These are phyloP conservation scores for Isoetes taiwanensis DNA, from an alignment of 75 land plant genomes.

Conservation along the genomic window DNA sequence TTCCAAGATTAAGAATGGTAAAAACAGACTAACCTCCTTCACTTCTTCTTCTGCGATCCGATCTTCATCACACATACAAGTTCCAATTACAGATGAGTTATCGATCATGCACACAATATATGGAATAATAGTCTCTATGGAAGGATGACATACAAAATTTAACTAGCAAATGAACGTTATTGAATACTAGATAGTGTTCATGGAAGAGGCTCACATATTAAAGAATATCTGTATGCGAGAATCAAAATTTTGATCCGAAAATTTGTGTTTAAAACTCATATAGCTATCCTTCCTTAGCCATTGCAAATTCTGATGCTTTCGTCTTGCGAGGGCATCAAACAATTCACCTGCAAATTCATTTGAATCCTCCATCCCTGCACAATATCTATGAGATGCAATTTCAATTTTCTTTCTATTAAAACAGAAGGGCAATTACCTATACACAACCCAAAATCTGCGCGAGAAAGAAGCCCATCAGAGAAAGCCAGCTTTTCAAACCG, in stretches of 20 bases:
- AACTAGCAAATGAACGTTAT: too few relatives aligned
- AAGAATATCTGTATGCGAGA: slow-evolving; percentile 64
- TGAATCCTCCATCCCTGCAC: slow-evolving; percentile 37
- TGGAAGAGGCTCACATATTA: slow-evolving; percentile 42
- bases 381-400: too few relatives aligned
- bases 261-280: slow-evolving; percentile 52
- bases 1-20: too few relatives aligned
- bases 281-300: slow-evolving; percentile 34
- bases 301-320: slow-evolving; percentile 15
- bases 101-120: background rate
- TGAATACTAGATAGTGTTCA: too few relatives aligned
- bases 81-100: background rate
- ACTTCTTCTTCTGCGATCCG: slow-evolving; percentile 77
- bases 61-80: slow-evolving; percentile 53
- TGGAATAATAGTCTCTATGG: too few relatives aligned
- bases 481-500: slow-evolving; percentile 44
- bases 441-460: slow-evolving; percentile 58
- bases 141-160: too few relatives aligned
- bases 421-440: slow-evolving; percentile 40
- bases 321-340: slow-evolving; percentile 20
- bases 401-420: too few relatives aligned
- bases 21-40: slow-evolving; percentile 57
- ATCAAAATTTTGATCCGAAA: slow-evolving; percentile 63
- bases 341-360: slow-evolving; percentile 20
- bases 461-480: slow-evolving; percentile 30